Evolutionary conservation across 495 filamentous ascomycete genomes (phyloP), one percentile per base, ranked within the genome.

Genomic region (Podospora pseudopauciseta): DNA sequence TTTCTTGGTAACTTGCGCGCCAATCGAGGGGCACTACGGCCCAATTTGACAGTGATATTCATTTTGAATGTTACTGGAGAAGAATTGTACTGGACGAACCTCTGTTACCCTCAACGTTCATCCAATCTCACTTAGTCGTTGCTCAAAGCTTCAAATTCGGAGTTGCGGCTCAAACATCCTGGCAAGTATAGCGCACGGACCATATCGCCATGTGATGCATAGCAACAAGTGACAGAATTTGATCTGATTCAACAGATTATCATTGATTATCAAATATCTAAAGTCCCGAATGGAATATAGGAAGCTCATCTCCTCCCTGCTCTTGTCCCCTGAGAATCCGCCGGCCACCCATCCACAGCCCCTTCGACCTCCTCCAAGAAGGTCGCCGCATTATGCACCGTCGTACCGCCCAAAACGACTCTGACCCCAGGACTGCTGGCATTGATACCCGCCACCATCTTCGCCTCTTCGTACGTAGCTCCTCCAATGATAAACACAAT

Each of bases 381-480:
- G 2, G 88, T 91, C 4, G 82, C 86, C 70, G 92, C 94, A 75
- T 96, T 98, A 73, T 94, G 89, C 54, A 98, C 82, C 15, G 82
- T 87, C 0, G 96, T 97, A 1, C 92, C 92, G 1, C 92, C 93
- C 19, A 99, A 79, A 30, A 98, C 92, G 4, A 98, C 89, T 66
- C 95, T 83, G 1, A 97, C 84, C 1, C 96, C 95, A 0, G 94
- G 96, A 6, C 90, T 90, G 63, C 89, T 91, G 27, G 93, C 93
- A 81, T 98, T 99, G 68, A 98, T 87, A 73, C 93, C 87, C 6
- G 94, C 93, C 3, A 97, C 87, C 82, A 91, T 91, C 82, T 96
- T 97, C 3, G 96, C 94, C 78, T 99, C 95, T 77, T 98, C 95
- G 74, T 97, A 98, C 1, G 95, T 99, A 3, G 88, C 88, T 5